These are phyloP conservation scores for Combretum micranthum DNA, from an alignment of 345 rosid species.

Conservation along the genomic window DNA sequence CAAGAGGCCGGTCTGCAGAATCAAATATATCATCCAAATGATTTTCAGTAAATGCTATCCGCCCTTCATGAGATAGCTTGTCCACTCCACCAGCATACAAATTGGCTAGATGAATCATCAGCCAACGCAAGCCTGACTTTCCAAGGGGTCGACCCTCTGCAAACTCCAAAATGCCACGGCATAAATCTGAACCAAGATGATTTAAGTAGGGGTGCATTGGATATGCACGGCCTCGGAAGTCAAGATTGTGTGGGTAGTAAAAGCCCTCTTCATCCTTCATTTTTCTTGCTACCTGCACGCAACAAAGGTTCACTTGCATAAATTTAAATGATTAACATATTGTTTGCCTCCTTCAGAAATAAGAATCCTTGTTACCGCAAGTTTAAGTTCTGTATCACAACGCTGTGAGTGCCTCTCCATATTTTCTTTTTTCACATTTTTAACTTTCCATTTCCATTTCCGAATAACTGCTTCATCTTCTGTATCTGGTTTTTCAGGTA, in stretches of 20 bases:
- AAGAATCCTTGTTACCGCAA: slow-evolving; percentile 56
- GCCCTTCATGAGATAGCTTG: slow-evolving; percentile 73
- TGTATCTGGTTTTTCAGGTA: slow-evolving; percentile 66
- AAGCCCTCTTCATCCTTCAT: slow-evolving; percentile 92
- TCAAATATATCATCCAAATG: slow-evolving; percentile 89
- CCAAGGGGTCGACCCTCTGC: slow-evolving; percentile 90
- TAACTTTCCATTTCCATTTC: slow-evolving; percentile 89
- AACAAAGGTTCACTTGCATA: slow-evolving; percentile 4
- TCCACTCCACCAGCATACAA: slow-evolving; percentile 93
- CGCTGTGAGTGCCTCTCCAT: slow-evolving; percentile 90
- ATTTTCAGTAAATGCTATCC: slow-evolving; percentile 75
- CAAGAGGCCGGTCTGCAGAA: slow-evolving; percentile 91
- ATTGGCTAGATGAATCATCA: slow-evolving; percentile 96
- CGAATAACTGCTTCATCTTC: slow-evolving; percentile 59
- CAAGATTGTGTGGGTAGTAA: slow-evolving; percentile 92
- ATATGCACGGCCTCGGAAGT: slow-evolving; percentile 97
- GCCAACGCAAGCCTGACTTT: slow-evolving; percentile 75
- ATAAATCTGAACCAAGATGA: slow-evolving; percentile 97
- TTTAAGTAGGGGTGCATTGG: slow-evolving; percentile 97
- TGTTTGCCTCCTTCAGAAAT: not conserved
- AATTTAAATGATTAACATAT: not conserved
- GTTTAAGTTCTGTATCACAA: slow-evolving; percentile 90
- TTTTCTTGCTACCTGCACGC: slow-evolving; percentile 83
- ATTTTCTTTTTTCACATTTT: slow-evolving; percentile 59
- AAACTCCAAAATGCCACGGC: slow-evolving; percentile 95